Percentiles rank a stretch among this genome's conserved stretches.
These are phyloP conservation scores for Turnera subulata DNA, from an alignment of 345 rosid species.

Conservation along the genomic window DNA sequence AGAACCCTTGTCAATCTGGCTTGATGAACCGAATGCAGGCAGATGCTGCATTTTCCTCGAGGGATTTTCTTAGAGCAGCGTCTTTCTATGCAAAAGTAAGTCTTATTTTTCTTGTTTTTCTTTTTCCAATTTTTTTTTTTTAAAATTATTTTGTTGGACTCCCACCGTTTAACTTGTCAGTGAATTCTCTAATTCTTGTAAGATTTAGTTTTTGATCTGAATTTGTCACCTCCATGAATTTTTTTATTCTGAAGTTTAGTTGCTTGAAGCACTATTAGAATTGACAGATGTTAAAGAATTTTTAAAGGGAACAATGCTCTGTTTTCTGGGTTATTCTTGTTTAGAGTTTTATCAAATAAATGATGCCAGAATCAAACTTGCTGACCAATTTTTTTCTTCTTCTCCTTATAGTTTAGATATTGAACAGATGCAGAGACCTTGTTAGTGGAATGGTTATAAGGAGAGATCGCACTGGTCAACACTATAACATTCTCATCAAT, in stretches of 20 bases:
- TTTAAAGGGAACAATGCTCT: background rate
- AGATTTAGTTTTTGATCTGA: too few relatives aligned
- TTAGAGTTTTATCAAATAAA: background rate
- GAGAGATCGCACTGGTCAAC: too few relatives aligned
- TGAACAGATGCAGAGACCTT: too few relatives aligned
- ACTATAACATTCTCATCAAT: too few relatives aligned
- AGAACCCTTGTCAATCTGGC: slow-evolving; percentile 1
- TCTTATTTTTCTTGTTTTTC: slow-evolving; percentile 17
- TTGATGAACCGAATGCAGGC: slow-evolving; percentile 90
- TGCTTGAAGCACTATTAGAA: background rate
- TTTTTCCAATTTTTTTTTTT: background rate
- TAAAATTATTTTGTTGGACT: too few relatives aligned
- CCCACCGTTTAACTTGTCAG: too few relatives aligned
- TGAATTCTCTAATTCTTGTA: too few relatives aligned
- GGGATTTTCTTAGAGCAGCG: slow-evolving; percentile 90
- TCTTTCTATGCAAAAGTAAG: slow-evolving; percentile 92
- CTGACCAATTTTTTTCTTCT: too few relatives aligned
- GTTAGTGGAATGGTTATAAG: too few relatives aligned
- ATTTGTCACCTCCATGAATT: background rate
- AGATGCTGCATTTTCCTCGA: slow-evolving; percentile 76
- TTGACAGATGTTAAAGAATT: background rate
- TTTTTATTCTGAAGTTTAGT: slow-evolving; percentile 1
- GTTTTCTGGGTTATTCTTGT: background rate
- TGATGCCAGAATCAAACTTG: background rate
- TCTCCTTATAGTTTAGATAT: too few relatives aligned